Conservation (phyloP, 2,329 filamentous ascomycete genomes). For the Pleurostoma richardsiae region DNA sequence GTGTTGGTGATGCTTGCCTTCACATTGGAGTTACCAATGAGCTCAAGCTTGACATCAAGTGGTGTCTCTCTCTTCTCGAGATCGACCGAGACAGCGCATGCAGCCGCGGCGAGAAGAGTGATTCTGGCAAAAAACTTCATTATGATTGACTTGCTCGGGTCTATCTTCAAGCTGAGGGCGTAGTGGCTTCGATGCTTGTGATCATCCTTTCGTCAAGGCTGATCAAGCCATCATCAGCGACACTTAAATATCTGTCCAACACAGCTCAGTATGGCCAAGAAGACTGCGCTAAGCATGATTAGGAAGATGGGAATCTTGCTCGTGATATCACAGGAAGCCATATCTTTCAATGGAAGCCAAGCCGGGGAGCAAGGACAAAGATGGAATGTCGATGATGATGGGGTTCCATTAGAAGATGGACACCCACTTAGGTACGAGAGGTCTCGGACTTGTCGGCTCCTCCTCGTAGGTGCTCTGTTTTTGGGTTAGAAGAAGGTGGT, state of each 20-base stretch:
- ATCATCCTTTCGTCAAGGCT: no score
- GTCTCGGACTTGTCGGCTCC: no score
- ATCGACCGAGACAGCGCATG: constrained; percentile 26
- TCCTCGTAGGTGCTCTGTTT: no score
- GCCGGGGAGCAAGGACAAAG: not conserved
- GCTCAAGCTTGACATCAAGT: constrained; percentile 39
- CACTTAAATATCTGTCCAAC: no score
- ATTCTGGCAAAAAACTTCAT: constrained; percentile 34
- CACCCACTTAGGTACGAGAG: no score
- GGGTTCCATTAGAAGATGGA: no score
- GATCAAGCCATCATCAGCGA: no score
- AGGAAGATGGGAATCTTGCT: not conserved
- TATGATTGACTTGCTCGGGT: constrained; percentile 7
- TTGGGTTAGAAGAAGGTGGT: no score
- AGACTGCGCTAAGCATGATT: not conserved
- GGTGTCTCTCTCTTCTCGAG: constrained; percentile 31
- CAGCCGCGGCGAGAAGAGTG: constrained; percentile 27
- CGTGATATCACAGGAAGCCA: not conserved
- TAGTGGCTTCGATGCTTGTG: no score
- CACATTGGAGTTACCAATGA: constrained; percentile 45
- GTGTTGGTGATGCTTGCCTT: constrained; percentile 50
- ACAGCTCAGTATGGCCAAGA: no score
- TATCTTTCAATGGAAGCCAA: not conserved
- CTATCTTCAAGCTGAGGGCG: no score
- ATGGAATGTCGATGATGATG: not conserved